Percentiles rank a stretch among this genome's conserved stretches.
Conservation (phyloP, 208 protist genomes). For the Leishmania lainsoni region DNA sequence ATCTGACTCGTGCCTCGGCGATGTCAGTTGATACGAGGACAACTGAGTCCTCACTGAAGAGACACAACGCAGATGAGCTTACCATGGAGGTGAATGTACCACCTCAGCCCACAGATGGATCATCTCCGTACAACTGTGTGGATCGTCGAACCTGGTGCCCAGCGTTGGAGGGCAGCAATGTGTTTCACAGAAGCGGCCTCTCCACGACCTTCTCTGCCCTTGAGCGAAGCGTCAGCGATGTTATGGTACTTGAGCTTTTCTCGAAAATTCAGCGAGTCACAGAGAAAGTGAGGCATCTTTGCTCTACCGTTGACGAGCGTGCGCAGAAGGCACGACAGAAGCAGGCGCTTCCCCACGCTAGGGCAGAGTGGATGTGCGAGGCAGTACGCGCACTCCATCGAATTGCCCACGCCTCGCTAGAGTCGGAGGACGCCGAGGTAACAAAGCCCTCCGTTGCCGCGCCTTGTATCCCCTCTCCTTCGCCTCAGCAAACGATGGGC, state of each 20-base stretch:
- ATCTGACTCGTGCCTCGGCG: not conserved
- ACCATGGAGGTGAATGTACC: not conserved
- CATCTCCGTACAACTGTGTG: not conserved
- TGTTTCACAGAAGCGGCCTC: slow-evolving; percentile 18
- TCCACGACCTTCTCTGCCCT: slow-evolving; percentile 16
- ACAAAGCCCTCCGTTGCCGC: not conserved
- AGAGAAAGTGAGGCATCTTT: slow-evolving; percentile 1
- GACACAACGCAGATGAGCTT: not conserved
- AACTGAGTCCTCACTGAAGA: not conserved
- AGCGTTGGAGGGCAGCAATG: not conserved
- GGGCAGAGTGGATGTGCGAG: slow-evolving; percentile 9
- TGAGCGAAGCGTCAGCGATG: slow-evolving; percentile 8
- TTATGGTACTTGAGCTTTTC: not conserved
- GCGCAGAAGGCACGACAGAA: not conserved
- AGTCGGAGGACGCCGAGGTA: not conserved
- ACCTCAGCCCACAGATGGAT: not conserved
- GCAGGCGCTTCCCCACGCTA: not conserved
- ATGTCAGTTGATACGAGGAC: not conserved
- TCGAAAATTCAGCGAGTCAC: slow-evolving; percentile 8
- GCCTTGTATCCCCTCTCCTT: not conserved
- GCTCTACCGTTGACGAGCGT: not conserved
- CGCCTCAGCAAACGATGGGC: not conserved
- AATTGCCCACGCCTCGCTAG: slow-evolving; percentile 2
- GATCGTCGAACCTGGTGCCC: not conserved
- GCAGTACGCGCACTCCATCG: not conserved